Conservation (phyloP, 1,139 yeast species). For the Suhomyces chickasaworum region DNA sequence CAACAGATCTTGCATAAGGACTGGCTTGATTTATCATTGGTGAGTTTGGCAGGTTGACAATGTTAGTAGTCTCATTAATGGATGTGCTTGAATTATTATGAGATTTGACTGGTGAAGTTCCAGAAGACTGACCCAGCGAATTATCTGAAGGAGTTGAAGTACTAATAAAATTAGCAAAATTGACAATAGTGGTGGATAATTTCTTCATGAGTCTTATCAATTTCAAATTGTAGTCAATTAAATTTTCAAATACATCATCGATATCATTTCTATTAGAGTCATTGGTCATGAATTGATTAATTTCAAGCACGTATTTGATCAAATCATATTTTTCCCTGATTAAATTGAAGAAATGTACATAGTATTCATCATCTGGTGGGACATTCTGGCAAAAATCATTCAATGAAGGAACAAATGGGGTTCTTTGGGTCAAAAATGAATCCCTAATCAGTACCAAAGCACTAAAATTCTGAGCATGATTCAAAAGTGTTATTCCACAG, state of each 20-base stretch:
- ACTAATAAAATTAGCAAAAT: slow-evolving; percentile 24
- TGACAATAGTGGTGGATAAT: slow-evolving; percentile 40
- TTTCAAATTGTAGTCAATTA: slow-evolving; percentile 51
- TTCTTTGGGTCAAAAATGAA: slow-evolving; percentile 15
- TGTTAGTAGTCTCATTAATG: slow-evolving; percentile 4
- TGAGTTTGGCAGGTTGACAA: slow-evolving; percentile 7
- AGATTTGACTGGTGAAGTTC: slow-evolving; percentile 8
- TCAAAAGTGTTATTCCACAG: slow-evolving; percentile 1
- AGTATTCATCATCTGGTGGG: slow-evolving; percentile 13
- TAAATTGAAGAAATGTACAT: slow-evolving; percentile 25
- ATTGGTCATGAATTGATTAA: slow-evolving; percentile 21
- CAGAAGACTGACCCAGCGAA: slow-evolving; percentile 7
- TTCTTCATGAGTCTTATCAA: slow-evolving; percentile 47
- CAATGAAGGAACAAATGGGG: neutral
- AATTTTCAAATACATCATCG: slow-evolving; percentile 46
- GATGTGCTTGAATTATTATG: slow-evolving; percentile 7
- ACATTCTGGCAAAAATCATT: neutral
- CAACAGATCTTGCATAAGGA: slow-evolving; percentile 29
- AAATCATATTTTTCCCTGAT: slow-evolving; percentile 34
- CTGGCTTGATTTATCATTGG: slow-evolving; percentile 9
- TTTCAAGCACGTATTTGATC: slow-evolving; percentile 33
- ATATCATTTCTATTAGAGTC: slow-evolving; percentile 44
- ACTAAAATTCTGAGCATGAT: slow-evolving; percentile 12
- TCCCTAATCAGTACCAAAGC: slow-evolving; percentile 26
- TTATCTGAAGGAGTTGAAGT: slow-evolving; percentile 13